Conservation (phyloP, 2,329 filamentous ascomycete genomes). For the Cladosporium colombiae region DNA sequence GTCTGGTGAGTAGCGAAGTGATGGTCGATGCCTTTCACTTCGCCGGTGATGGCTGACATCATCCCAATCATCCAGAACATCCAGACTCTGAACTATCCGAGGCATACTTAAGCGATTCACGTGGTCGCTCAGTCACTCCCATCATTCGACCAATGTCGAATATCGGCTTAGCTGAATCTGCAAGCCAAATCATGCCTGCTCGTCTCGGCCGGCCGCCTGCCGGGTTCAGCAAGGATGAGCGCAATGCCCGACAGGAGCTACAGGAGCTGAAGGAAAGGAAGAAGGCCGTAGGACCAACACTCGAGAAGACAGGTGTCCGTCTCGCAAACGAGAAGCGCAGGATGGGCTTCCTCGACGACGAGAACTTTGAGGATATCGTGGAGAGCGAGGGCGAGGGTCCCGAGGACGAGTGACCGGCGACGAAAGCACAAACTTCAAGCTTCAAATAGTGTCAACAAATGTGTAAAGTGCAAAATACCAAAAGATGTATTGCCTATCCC, state of each 20-base stretch:
- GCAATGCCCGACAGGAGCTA: slow-evolving; percentile 45
- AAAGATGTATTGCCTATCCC: not conserved
- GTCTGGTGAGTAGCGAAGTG: slow-evolving; percentile 55
- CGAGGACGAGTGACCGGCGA: not conserved
- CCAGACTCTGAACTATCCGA: slow-evolving; percentile 36
- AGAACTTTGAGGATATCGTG: slow-evolving; percentile 49
- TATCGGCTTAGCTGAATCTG: slow-evolving; percentile 13
- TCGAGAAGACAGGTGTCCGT: slow-evolving; percentile 55
- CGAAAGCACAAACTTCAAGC: not conserved
- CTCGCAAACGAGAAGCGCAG: slow-evolving; percentile 56
- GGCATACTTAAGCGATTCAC: slow-evolving; percentile 50
- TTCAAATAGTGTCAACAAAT: not conserved
- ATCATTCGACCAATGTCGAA: slow-evolving; percentile 27
- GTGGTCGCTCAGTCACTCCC: slow-evolving; percentile 52
- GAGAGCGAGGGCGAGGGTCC: slow-evolving; percentile 29
- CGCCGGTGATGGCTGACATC: slow-evolving; percentile 11
- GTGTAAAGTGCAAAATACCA: not conserved
- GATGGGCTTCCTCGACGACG: slow-evolving; percentile 52
- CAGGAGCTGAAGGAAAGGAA: slow-evolving; percentile 55
- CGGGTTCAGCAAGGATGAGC: slow-evolving; percentile 41
- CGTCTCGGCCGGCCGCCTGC: slow-evolving; percentile 19
- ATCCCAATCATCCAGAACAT: slow-evolving; percentile 8
- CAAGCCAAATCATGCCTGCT: slow-evolving; percentile 16
- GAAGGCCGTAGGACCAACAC: slow-evolving; percentile 52
- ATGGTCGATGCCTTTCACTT: slow-evolving; percentile 1